Conservation (phyloP, 78 protist genomes). For the Emiliania huxleyi region DNA sequence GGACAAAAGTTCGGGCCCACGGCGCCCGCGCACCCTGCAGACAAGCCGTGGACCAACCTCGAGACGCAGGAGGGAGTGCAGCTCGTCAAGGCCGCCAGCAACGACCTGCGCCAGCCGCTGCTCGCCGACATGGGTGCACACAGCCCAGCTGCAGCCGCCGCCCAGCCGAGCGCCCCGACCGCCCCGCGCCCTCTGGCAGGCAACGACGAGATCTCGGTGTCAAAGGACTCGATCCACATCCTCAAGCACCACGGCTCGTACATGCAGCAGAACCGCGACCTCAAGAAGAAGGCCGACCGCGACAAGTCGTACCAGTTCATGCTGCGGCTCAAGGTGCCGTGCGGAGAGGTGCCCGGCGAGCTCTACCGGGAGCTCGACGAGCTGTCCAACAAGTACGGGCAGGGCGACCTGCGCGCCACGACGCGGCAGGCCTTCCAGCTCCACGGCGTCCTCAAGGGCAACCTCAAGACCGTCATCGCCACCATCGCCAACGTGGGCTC, state of each 20-base stretch:
- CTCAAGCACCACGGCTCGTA: conserved; percentile 53
- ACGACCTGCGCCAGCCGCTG: neutral
- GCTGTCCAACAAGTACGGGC: conserved; percentile 29
- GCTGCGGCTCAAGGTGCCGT: too few relatives aligned
- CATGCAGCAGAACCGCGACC: conserved; percentile 46
- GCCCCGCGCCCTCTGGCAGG: neutral
- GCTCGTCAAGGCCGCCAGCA: neutral
- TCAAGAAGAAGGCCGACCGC: neutral
- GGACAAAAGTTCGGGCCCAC: conserved; percentile 10
- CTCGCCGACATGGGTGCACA: neutral
- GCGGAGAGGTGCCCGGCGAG: conserved; percentile 16
- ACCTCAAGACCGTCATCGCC: conserved; percentile 46
- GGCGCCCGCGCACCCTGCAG: neutral
- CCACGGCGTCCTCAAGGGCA: conserved; percentile 40
- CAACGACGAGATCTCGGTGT: neutral
- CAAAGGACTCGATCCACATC: neutral
- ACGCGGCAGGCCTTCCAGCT: conserved; percentile 55
- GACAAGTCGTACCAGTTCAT: neutral
- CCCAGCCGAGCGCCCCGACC: too few relatives aligned
- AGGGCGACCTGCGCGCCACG: conserved; percentile 45
- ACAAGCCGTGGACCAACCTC: conserved; percentile 17
- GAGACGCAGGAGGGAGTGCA: neutral
- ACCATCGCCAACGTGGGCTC: conserved; percentile 30
- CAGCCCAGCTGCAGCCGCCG: too few relatives aligned
- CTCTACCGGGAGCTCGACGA: conserved; percentile 8